Percentiles rank a stretch among this genome's conserved stretches.
phyloP scores from a whole-genome alignment of 768 basidiomycete species.

The Boletus barrowsii region DNA sequence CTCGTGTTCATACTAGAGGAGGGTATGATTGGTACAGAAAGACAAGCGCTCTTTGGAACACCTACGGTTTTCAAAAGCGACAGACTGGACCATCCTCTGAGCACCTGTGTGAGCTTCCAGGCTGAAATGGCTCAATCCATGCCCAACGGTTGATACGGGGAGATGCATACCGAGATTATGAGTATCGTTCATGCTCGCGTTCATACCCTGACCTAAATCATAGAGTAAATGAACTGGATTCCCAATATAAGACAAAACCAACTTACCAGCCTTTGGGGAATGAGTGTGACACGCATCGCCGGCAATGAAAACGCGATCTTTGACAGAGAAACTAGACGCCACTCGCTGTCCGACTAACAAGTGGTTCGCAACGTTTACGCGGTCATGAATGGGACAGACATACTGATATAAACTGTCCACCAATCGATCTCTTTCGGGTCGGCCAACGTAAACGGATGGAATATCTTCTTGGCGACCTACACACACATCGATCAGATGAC shows the following conservation, averaged over 20 bases:
- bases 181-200: not conserved
- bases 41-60: not conserved
- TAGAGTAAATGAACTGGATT: not conserved
- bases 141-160: not conserved
- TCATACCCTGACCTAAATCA: slow-evolving; percentile 1
- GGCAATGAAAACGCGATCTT: too few relatives aligned
- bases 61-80: not conserved
- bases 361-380: too few relatives aligned
- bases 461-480: not conserved
- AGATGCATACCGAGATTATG: not conserved
- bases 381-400: not conserved
- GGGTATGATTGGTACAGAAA: not conserved
- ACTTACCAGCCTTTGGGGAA: too few relatives aligned
- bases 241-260: not conserved
- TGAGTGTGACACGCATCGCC: too few relatives aligned
- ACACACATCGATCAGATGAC: not conserved
- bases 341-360: too few relatives aligned
- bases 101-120: not conserved
- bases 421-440: not conserved
- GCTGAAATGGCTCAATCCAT: not conserved
- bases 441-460: not conserved
- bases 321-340: too few relatives aligned
- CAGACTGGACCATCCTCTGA: not conserved
- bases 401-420: not conserved
- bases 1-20: not conserved